Conservation (phyloP, 2,329 filamentous ascomycete genomes). For the Incumbomyces delicatus region DNA sequence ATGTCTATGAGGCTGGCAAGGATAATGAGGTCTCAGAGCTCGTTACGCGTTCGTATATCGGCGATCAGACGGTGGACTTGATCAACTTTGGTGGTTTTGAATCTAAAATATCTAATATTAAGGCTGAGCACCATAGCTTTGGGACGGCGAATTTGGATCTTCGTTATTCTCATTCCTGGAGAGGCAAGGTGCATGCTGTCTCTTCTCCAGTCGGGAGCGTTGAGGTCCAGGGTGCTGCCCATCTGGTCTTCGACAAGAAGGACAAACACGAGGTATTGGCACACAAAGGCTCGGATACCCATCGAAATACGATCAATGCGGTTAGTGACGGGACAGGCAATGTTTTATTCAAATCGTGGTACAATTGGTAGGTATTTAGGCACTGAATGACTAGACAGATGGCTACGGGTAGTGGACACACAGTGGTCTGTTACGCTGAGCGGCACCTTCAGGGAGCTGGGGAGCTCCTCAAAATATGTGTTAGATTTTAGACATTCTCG, state of each 20-base stretch:
- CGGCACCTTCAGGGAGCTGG: no score
- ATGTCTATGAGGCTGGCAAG: neutral
- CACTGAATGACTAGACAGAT: no score
- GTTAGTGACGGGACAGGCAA: neutral
- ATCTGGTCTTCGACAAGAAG: neutral
- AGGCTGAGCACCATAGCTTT: neutral
- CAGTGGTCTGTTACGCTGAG: no score
- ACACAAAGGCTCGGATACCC: neutral
- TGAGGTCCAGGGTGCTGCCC: neutral
- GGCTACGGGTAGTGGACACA: no score
- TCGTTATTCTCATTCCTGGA: neutral
- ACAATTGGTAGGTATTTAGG: neutral
- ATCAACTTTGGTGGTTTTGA: neutral
- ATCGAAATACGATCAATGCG: neutral
- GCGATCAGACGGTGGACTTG: neutral
- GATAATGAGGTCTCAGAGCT: neutral
- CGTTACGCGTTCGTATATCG: neutral
- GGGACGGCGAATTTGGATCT: neutral
- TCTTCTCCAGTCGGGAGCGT: neutral
- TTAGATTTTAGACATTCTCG: no score
- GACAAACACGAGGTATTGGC: neutral
- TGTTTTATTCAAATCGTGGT: neutral
- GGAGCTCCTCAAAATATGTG: no score
- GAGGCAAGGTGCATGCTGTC: neutral
- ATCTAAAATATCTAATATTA: neutral